Evolutionary conservation across 495 filamentous ascomycete species (phyloP).

Genomic region (Penicillium canescens): DNA sequence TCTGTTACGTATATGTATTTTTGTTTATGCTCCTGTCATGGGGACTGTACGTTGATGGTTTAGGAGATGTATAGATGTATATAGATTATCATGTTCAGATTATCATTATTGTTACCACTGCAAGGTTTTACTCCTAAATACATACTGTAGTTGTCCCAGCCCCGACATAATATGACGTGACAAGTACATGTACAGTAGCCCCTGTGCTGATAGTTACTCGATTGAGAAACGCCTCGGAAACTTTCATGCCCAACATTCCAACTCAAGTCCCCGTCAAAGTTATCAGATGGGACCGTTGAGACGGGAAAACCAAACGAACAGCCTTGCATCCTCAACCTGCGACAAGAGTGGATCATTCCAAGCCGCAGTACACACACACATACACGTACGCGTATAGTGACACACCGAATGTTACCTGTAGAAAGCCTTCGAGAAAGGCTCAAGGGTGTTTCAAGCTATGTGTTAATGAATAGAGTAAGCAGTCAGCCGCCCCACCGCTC

Average conservation of each 20-base stretch:
- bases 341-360: neutral
- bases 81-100: no score
- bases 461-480: neutral
- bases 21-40: neutral
- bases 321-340: no score
- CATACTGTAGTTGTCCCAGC: no score
- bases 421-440: no score
- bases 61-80: no score
- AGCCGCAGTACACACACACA: neutral
- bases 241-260: no score
- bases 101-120: no score
- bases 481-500: no score
- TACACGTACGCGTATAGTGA: neutral
- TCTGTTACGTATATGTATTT: neutral
- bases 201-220: slow-evolving; percentile 1
- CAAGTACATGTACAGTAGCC: no score
- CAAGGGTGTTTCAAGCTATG: neutral
- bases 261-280: slow-evolving; percentile 1
- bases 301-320: slow-evolving; percentile 4
- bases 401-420: neutral
- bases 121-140: no score
- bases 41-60: no score
- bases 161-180: neutral
- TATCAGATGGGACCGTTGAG: slow-evolving; percentile 17
- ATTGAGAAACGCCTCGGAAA: neutral